Percentiles rank a stretch among this genome's conserved stretches.
Conservation (phyloP, 495 filamentous ascomycete species). For the Letharia lupina region DNA sequence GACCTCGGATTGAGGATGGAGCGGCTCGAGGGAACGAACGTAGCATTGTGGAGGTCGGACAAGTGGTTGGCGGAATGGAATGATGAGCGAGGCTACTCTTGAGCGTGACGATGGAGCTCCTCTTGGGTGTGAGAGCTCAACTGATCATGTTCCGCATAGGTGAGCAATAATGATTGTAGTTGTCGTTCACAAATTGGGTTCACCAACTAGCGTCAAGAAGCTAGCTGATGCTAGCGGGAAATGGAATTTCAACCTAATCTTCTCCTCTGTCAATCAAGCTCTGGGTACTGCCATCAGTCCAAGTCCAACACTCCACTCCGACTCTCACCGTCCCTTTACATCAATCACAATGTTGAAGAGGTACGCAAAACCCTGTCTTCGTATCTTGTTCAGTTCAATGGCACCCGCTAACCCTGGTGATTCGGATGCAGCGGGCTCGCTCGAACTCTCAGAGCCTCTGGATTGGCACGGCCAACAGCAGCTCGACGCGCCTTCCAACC, state of each 20-base stretch:
- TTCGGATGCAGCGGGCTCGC: conserved; percentile 58
- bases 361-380: conserved; percentile 42
- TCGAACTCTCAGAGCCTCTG: conserved; percentile 67
- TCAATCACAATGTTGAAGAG: conserved; percentile 79
- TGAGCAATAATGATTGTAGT: conserved; percentile 6
- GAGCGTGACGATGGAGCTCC: conserved; percentile 14
- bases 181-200: conserved; percentile 15
- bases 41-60: conserved; percentile 19
- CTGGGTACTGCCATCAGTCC: conserved; percentile 3
- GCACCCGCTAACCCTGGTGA: conserved; percentile 37
- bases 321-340: conserved; percentile 38
- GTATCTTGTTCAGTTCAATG: conserved; percentile 32
- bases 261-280: conserved; percentile 13
- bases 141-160: conserved; percentile 19
- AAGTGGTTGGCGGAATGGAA: background rate
- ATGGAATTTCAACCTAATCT: conserved; percentile 10
- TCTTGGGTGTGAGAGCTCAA: conserved; percentile 18
- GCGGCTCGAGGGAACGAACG: conserved; percentile 26
- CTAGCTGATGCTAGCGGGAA: conserved; percentile 14
- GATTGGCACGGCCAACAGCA: conserved; percentile 62
- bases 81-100: too few species aligned
- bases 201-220: background rate
- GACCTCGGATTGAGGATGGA: conserved; percentile 18
- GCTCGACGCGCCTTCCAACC: conserved; percentile 63
- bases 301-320: conserved; percentile 20